These are phyloP conservation scores for Fusarium continuum DNA, from an alignment of 2,329 filamentous ascomycete species.

Conservation along the genomic window DNA sequence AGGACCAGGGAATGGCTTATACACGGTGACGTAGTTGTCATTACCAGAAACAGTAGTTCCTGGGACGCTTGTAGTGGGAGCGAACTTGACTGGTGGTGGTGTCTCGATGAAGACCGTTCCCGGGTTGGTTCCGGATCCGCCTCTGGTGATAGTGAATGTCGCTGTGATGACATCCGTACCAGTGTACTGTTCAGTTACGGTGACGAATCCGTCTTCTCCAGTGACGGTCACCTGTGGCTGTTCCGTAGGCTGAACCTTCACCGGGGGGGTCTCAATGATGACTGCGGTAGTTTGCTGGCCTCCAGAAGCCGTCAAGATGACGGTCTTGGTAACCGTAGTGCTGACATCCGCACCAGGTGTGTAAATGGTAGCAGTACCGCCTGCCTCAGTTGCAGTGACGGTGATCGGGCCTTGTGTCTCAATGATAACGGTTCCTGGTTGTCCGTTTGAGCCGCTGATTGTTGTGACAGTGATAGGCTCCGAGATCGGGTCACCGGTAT, in stretches of 20 bases:
- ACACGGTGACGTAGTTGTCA: constrained; percentile 26
- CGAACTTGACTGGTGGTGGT: constrained; percentile 16
- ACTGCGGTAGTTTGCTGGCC: constrained; percentile 11
- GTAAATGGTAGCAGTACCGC: constrained; percentile 20
- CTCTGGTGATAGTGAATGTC: constrained; percentile 20
- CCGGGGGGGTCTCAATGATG: constrained; percentile 20
- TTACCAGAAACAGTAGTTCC: constrained; percentile 15
- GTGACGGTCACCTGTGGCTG: not conserved
- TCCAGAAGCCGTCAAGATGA: constrained; percentile 7
- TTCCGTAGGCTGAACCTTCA: constrained; percentile 11
- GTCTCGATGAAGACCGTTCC: constrained; percentile 30
- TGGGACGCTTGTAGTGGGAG: not conserved
- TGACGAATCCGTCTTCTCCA: not conserved
- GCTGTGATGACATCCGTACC: constrained; percentile 20
- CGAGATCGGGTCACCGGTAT: constrained; percentile 16
- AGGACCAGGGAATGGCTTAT: constrained; percentile 23
- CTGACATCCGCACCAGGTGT: constrained; percentile 15
- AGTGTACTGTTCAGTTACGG: constrained; percentile 12
- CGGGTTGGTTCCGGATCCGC: constrained; percentile 12
- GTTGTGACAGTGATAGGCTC: constrained; percentile 27
- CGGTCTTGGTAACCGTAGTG: constrained; percentile 20
- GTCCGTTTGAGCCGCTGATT: constrained; percentile 18
- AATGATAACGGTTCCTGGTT: constrained; percentile 30
- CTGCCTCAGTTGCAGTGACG: constrained; percentile 6
- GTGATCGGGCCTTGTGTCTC: constrained; percentile 28